These are phyloP conservation scores for Ceratocystis alfenasii DNA, from an alignment of 2,329 filamentous ascomycete genomes.

Conservation along the genomic window DNA sequence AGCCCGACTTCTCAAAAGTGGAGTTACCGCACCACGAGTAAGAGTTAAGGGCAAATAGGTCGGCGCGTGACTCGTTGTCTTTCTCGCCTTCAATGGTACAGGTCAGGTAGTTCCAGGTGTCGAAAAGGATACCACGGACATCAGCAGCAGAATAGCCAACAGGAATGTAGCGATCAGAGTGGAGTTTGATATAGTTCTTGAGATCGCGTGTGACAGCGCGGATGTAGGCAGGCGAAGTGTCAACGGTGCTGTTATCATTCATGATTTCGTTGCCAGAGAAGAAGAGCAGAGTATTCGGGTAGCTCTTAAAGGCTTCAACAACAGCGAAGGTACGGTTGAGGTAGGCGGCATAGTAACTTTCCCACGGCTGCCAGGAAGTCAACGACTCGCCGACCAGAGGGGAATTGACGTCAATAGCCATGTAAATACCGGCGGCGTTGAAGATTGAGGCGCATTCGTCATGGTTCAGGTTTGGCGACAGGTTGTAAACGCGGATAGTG, in stretches of 20 bases:
- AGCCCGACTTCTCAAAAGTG: constrained; percentile 50
- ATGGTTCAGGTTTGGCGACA: constrained; percentile 54
- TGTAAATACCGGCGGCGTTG: constrained; percentile 57
- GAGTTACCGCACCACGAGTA: constrained; percentile 61
- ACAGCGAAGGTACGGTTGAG: constrained; percentile 55
- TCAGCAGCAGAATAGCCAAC: constrained; percentile 74
- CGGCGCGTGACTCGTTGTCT: constrained; percentile 51
- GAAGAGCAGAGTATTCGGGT: constrained; percentile 58
- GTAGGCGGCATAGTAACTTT: constrained; percentile 47
- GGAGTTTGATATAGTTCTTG: constrained; percentile 67
- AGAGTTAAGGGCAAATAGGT: constrained; percentile 65
- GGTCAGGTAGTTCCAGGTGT: constrained; percentile 65
- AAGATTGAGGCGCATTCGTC: constrained; percentile 56
- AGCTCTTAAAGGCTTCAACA: constrained; percentile 54
- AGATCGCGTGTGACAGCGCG: constrained; percentile 66
- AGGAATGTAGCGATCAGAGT: constrained; percentile 55
- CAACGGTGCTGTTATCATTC: constrained; percentile 49
- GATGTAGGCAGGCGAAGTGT: constrained; percentile 55
- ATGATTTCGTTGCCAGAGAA: constrained; percentile 74
- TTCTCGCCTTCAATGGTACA: constrained; percentile 46
- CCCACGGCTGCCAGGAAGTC: constrained; percentile 43
- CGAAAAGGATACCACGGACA: constrained; percentile 59
- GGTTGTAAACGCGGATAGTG: constrained; percentile 58
- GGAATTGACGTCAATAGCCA: constrained; percentile 58
- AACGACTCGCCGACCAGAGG: constrained; percentile 48